phyloP scores from a whole-genome alignment of 805 yeast genomes.

The Suhomyces kilbournensis region DNA sequence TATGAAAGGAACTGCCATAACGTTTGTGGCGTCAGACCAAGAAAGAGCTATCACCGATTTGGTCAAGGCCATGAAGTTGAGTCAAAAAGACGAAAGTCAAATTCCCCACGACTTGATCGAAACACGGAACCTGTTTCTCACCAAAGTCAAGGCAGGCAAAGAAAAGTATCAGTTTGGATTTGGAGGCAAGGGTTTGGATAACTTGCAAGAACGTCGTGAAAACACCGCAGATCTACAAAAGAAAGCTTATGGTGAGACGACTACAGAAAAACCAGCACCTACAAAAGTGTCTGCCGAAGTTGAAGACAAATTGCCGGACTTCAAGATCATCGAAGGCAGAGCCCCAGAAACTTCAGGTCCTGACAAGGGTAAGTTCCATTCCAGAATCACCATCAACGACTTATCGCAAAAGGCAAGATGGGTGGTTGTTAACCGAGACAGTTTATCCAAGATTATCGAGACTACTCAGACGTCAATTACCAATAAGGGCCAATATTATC shows the following conservation, averaged over 20 bases:
- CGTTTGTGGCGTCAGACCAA: conserved; percentile 64
- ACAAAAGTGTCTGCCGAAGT: conserved; percentile 4
- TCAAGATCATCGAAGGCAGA: conserved; percentile 49
- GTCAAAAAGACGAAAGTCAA: conserved; percentile 42
- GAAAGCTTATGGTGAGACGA: conserved; percentile 39
- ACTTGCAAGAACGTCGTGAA: conserved; percentile 61
- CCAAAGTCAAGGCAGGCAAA: conserved; percentile 64
- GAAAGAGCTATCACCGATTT: conserved; percentile 65
- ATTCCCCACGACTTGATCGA: conserved; percentile 49
- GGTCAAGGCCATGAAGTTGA: conserved; percentile 61
- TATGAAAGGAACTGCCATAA: conserved; percentile 54
- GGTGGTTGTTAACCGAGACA: conserved; percentile 69
- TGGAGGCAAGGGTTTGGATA: conserved; percentile 89
- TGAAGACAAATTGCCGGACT: conserved; percentile 32
- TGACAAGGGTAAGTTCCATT: conserved; percentile 54
- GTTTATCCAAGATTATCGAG: conserved; percentile 62
- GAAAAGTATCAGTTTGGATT: conserved; percentile 71
- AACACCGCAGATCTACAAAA: conserved; percentile 49
- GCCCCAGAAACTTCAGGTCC: conserved; percentile 56
- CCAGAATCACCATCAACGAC: conserved; percentile 77
- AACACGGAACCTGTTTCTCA: conserved; percentile 55
- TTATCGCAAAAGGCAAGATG: conserved; percentile 78
- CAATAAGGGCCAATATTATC: conserved; percentile 71
- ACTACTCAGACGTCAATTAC: conserved; percentile 75
- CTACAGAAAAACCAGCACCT: not conserved